phyloP scores from a whole-genome alignment of 1,139 yeast species.

The Suhomyces anneliseae region DNA sequence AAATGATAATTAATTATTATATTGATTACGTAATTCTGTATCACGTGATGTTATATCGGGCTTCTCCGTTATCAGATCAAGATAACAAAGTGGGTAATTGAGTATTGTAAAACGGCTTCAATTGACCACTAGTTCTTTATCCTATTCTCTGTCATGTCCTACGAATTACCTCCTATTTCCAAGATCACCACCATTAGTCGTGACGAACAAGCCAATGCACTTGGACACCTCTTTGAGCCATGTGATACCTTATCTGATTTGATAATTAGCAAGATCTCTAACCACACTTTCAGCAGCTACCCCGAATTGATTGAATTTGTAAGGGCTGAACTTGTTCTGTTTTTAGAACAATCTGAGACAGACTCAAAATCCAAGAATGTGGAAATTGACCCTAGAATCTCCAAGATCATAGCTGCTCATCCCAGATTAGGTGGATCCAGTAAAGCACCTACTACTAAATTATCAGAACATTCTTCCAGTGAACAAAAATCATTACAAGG shows the following conservation, averaged over 20 bases:
- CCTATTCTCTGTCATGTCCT: slow-evolving; percentile 10
- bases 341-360: slow-evolving; percentile 27
- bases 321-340: slow-evolving; percentile 37
- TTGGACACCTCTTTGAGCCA: slow-evolving; percentile 67
- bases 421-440: slow-evolving; percentile 78
- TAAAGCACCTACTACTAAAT: slow-evolving; percentile 30
- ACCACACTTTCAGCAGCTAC: slow-evolving; percentile 31
- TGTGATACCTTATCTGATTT: slow-evolving; percentile 53
- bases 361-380: slow-evolving; percentile 17
- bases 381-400: slow-evolving; percentile 31
- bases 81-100: neutral
- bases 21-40: too few species aligned
- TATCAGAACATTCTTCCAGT: slow-evolving; percentile 63
- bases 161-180: slow-evolving; percentile 24
- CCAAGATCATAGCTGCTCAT: slow-evolving; percentile 74
- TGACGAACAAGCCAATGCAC: slow-evolving; percentile 29
- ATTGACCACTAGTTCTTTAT: neutral
- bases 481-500: slow-evolving; percentile 69
- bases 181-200: slow-evolving; percentile 19
- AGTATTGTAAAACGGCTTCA: neutral
- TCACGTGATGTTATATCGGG: neutral
- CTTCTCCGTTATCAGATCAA: neutral
- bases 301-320: slow-evolving; percentile 51
- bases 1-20: too few species aligned
- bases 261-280: slow-evolving; percentile 33